Conservation (phyloP, 73 alveolate genomes). For the Paramecium pentaurelia region DNA sequence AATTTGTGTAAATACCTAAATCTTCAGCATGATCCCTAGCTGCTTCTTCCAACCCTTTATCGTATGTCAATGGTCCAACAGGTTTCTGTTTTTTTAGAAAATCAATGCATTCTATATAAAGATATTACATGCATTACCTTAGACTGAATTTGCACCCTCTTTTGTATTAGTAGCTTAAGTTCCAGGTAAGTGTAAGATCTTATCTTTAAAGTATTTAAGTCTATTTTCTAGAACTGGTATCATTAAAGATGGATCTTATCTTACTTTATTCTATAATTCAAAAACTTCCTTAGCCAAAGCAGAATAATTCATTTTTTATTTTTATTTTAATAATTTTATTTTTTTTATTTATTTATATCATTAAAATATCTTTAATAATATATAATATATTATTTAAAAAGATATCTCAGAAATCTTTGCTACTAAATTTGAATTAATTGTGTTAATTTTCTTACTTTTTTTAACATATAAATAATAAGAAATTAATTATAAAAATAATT, state of each 20-base stretch:
- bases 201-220: conserved; percentile 44
- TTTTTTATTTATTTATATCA: not conserved
- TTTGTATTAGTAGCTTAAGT: conserved; percentile 45
- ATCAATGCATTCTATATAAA: conserved; percentile 56
- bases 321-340: not conserved
- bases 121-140: not conserved
- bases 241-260: conserved; percentile 40
- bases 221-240: conserved; percentile 45
- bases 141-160: conserved; percentile 52
- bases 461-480: too few species aligned
- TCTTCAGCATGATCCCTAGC: conserved; percentile 88
- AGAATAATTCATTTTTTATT: not conserved
- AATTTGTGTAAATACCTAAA: conserved; percentile 72
- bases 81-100: conserved; percentile 73
- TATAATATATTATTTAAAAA: too few species aligned
- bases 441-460: too few species aligned
- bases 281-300: conserved; percentile 50
- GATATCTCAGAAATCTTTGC: too few species aligned
- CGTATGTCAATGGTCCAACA: conserved; percentile 66
- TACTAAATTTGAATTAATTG: too few species aligned
- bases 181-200: conserved; percentile 39
- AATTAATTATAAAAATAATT: too few species aligned
- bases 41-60: conserved; percentile 74
- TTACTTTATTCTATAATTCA: conserved; percentile 45
- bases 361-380: too few species aligned